phyloP scores from a whole-genome alignment of 2,329 filamentous ascomycete species.

The Dactylellina cionopaga region DNA sequence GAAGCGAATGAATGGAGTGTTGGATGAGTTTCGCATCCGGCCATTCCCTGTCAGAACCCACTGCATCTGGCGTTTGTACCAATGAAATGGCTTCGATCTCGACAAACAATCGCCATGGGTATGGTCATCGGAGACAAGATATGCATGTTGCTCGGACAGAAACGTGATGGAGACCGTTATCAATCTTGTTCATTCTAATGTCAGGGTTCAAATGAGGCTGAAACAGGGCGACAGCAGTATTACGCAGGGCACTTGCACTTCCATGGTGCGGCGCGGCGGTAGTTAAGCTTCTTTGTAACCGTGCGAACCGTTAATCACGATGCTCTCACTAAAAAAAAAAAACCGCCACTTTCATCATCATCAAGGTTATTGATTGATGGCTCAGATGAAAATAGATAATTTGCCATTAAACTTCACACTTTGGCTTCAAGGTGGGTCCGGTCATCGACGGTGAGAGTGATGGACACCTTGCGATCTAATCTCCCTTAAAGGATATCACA shows the following conservation, averaged over 20 bases:
- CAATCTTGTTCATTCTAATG: constrained; percentile 20
- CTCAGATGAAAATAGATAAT: constrained; percentile 38
- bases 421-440: constrained; percentile 10
- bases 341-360: constrained; percentile 24
- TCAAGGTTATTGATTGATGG: background rate
- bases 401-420: constrained; percentile 4
- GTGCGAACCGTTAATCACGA: constrained; percentile 50
- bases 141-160: constrained; percentile 37
- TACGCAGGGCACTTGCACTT: constrained; percentile 4
- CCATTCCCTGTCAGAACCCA: constrained; percentile 4
- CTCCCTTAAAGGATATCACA: constrained; percentile 19
- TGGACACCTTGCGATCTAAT: constrained; percentile 32
- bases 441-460: background rate
- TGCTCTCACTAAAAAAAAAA: constrained; percentile 6
- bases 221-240: constrained; percentile 41
- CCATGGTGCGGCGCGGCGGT: background rate
- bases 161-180: constrained; percentile 45
- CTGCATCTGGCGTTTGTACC: constrained; percentile 16
- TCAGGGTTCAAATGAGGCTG: constrained; percentile 47
- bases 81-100: constrained; percentile 45
- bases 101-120: constrained; percentile 20
- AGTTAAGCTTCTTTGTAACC: constrained; percentile 44
- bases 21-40: constrained; percentile 22
- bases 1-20: constrained; percentile 16
- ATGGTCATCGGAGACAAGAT: constrained; percentile 23